phyloP scores from a whole-genome alignment of 352 stramenopile genomes.

The Globisporangium emineosum region DNA sequence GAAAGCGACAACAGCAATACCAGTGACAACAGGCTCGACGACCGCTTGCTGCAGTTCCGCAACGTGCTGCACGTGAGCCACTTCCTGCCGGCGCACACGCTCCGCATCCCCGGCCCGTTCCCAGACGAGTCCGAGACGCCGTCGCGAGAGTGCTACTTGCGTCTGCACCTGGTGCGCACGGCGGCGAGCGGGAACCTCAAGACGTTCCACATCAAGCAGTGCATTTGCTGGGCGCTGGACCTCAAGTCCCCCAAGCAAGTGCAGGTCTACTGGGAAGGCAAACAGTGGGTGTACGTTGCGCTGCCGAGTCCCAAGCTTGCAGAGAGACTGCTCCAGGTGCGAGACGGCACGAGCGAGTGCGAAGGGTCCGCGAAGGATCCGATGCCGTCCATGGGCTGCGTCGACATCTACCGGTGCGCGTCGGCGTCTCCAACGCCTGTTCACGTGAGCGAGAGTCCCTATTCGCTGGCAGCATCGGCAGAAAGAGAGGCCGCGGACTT shows the following conservation, averaged over 20 bases:
- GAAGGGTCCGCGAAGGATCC: constrained; percentile 41
- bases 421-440: background rate
- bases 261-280: constrained; percentile 53
- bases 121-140: constrained; percentile 38
- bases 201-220: constrained; percentile 77
- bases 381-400: constrained; percentile 62
- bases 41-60: constrained; percentile 32
- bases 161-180: constrained; percentile 51
- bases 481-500: constrained; percentile 6
- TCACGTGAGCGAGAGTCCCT: background rate
- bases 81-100: constrained; percentile 47
- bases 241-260: constrained; percentile 38
- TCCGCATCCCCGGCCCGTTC: constrained; percentile 46
- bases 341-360: constrained; percentile 27
- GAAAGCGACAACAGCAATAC: background rate
- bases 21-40: constrained; percentile 1
- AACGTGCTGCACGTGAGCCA: constrained; percentile 60
- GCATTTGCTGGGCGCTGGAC: constrained; percentile 47
- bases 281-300: constrained; percentile 46
- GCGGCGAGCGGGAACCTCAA: constrained; percentile 41
- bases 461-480: background rate
- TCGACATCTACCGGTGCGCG: constrained; percentile 50
- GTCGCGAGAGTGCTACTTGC: constrained; percentile 49
- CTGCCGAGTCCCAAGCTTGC: constrained; percentile 35
- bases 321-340: constrained; percentile 38